Conservation (phyloP, 345 rosid species). For the Diplotaxis tenuifolia region DNA sequence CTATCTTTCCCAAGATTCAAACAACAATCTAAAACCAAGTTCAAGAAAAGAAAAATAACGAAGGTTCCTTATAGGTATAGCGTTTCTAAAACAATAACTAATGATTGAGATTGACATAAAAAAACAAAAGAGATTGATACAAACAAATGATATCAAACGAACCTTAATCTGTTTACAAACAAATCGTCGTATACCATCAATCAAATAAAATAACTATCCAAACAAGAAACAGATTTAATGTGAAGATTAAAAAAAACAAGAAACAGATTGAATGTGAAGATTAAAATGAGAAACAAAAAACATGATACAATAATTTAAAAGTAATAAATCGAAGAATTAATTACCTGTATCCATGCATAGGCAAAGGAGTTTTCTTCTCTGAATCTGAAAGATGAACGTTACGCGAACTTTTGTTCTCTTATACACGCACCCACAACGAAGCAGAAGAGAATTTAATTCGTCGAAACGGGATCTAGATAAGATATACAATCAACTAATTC, state of each 20-base stretch:
- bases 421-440: conserved; percentile 30
- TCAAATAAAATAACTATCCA: not conserved
- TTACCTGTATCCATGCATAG: conserved; percentile 29
- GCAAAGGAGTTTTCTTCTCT: conserved; percentile 14
- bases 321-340: not conserved
- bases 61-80: not conserved
- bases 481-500: conserved; percentile 11
- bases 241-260: not conserved
- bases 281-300: not conserved
- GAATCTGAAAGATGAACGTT: conserved; percentile 31
- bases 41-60: not conserved
- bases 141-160: not conserved
- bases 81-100: not conserved
- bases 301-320: not conserved
- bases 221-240: conserved; percentile 5
- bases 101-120: not conserved
- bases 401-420: conserved; percentile 35
- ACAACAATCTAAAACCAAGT: conserved; percentile 17
- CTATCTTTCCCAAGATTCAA: not conserved
- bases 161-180: conserved; percentile 12
- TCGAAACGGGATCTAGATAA: conserved; percentile 20
- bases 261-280: conserved; percentile 4
- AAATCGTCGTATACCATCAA: conserved; percentile 6
- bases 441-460: conserved; percentile 34
- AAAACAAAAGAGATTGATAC: not conserved